These are phyloP conservation scores for Aquanectria penicillioides DNA, from an alignment of 2,329 filamentous ascomycete species.

Conservation along the genomic window DNA sequence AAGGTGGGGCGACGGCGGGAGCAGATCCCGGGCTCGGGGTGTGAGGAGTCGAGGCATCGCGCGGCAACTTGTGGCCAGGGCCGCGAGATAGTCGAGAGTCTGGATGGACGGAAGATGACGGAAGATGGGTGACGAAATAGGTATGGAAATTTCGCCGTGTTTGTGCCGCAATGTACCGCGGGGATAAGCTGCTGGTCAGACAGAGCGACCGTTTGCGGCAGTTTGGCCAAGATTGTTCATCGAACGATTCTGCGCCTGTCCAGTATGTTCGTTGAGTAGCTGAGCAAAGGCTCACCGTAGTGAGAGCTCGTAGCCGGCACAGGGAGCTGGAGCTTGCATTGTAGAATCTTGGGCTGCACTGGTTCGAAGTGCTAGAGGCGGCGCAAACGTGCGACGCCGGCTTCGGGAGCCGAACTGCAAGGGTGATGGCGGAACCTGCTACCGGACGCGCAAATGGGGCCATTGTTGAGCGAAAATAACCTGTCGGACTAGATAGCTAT, in stretches of 20 bases:
- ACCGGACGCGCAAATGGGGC: conserved; percentile 32
- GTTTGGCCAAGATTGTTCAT: conserved; percentile 23
- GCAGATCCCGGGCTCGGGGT: conserved; percentile 63
- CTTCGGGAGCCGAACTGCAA: conserved; percentile 32
- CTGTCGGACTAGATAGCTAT: conserved; percentile 13
- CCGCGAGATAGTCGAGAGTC: conserved; percentile 74
- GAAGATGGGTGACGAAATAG: conserved; percentile 96
- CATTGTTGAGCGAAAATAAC: conserved; percentile 32
- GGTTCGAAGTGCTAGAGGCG: conserved; percentile 12
- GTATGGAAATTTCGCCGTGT: conserved; percentile 78
- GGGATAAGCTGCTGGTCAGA: conserved; percentile 11
- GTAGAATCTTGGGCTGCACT: neutral
- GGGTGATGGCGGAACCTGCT: conserved; percentile 24
- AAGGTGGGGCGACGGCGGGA: conserved; percentile 67
- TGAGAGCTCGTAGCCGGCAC: neutral
- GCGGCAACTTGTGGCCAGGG: conserved; percentile 85
- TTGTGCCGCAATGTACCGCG: conserved; percentile 19
- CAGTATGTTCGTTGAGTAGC: conserved; percentile 3
- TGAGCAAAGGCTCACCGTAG: neutral
- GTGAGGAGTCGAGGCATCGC: conserved; percentile 85
- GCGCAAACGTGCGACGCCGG: conserved; percentile 25
- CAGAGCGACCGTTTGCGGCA: conserved; percentile 21
- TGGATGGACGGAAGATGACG: conserved; percentile 91
- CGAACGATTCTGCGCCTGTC: conserved; percentile 14
- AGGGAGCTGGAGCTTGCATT: conserved; percentile 9